Evolutionary conservation across 1,139 yeast genomes (phyloP).

Genomic region (Blastobotrys aristatus): DNA sequence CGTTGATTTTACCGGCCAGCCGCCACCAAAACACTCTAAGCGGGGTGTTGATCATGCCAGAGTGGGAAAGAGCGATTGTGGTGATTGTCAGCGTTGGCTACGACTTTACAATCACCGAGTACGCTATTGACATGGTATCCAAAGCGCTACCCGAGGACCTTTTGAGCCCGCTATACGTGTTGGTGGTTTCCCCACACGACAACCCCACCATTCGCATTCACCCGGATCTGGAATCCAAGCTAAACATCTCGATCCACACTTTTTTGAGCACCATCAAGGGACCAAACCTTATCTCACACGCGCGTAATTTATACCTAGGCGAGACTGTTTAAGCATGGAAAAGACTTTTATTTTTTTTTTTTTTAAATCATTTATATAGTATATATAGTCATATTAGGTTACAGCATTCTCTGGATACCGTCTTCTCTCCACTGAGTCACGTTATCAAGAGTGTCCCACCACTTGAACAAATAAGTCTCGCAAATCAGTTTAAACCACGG

Average conservation of each 20-base stretch:
- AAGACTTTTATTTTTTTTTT: no score
- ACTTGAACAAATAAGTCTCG: slow-evolving; percentile 78
- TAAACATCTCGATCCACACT: background rate
- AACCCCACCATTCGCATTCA: background rate
- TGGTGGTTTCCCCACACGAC: background rate
- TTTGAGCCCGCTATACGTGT: background rate
- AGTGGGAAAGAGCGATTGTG: background rate
- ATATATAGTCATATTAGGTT: no score
- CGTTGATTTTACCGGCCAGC: slow-evolving; percentile 1
- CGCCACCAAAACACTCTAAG: slow-evolving; percentile 3
- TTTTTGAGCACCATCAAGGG: no score
- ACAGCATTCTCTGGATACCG: slow-evolving; percentile 26
- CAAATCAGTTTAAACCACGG: slow-evolving; percentile 98
- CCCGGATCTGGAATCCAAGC: no score
- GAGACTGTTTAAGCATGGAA: no score
- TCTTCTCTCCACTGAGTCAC: slow-evolving; percentile 41
- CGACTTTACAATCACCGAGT: background rate
- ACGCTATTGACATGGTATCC: slow-evolving; percentile 4
- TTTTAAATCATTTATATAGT: no score
- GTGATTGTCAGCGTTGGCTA: background rate
- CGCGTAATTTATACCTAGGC: no score
- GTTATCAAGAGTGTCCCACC: slow-evolving; percentile 82
- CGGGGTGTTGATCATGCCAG: slow-evolving; percentile 1
- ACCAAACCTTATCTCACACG: no score
- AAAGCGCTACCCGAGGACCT: background rate